phyloP scores from a whole-genome alignment of 2,329 filamentous ascomycete genomes.

The Blumeria hordei region DNA sequence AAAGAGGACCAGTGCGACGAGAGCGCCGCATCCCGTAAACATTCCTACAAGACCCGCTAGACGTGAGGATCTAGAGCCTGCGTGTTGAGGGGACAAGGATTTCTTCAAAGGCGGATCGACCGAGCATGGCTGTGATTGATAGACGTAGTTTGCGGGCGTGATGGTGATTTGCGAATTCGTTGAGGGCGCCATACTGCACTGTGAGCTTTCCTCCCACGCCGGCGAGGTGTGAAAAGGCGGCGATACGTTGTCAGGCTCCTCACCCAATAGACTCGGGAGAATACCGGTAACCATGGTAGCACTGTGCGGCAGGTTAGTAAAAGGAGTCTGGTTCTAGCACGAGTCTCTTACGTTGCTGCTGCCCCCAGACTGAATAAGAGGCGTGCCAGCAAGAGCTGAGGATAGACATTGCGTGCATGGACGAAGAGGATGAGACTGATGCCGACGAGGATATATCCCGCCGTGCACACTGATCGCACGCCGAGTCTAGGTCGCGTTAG shows the following conservation, averaged over 20 bases:
- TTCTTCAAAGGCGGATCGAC: no score
- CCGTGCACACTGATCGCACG: conserved; percentile 45
- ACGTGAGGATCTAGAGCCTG: conserved; percentile 24
- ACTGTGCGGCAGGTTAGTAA: conserved; percentile 14
- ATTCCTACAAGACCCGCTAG: conserved; percentile 79
- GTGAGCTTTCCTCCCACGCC: conserved; percentile 15
- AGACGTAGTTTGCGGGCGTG: conserved; percentile 33
- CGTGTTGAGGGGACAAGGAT: no score
- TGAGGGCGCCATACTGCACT: conserved; percentile 38
- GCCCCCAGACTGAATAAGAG: conserved; percentile 77
- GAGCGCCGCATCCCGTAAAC: conserved; percentile 76
- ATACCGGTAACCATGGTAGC: conserved; percentile 96
- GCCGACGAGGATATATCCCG: conserved; percentile 65
- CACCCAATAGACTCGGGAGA: conserved; percentile 45
- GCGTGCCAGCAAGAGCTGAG: conserved; percentile 62
- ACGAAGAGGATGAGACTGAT: conserved; percentile 58
- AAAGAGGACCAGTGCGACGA: conserved; percentile 62
- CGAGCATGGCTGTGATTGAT: conserved; percentile 2
- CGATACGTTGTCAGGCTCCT: conserved; percentile 6
- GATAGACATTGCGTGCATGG: conserved; percentile 69
- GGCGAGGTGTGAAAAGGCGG: conserved; percentile 2
- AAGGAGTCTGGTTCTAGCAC: neutral
- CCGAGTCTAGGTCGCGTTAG: conserved; percentile 47
- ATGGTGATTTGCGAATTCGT: conserved; percentile 54
- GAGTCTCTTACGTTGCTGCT: conserved; percentile 44